Evolutionary conservation across 2,329 filamentous ascomycete genomes (phyloP).

Genomic region (Drechslerella dactyloides): DNA sequence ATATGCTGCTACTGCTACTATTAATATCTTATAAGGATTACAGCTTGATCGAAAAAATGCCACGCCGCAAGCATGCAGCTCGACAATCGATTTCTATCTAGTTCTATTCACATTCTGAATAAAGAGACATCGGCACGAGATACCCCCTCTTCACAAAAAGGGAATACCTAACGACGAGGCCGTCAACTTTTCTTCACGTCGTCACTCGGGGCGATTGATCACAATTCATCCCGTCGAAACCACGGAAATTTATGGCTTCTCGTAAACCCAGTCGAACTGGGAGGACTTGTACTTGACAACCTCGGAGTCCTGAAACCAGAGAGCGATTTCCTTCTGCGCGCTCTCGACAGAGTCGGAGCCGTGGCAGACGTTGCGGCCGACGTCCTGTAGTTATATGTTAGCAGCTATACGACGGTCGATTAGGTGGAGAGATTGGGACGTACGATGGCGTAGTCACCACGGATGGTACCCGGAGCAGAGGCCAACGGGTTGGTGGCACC

Average conservation of each 20-base stretch:
- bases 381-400: constrained; percentile 61
- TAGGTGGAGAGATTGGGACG: constrained; percentile 51
- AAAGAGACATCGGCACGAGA: not conserved
- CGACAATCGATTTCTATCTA: constrained; percentile 5
- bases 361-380: constrained; percentile 99
- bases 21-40: no score
- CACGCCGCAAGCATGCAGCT: not conserved
- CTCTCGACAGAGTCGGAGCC: constrained; percentile 98
- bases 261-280: constrained; percentile 94
- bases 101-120: not conserved
- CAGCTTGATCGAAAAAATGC: not conserved
- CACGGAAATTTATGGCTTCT: constrained; percentile 66
- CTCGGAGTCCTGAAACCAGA: constrained; percentile 90
- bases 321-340: constrained; percentile 98
- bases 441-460: constrained; percentile 85
- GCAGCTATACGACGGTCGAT: constrained; percentile 2
- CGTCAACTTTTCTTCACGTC: not conserved
- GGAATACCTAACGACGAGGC: not conserved
- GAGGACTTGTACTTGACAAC: constrained; percentile 82
- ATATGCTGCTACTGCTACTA: no score
- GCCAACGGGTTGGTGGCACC: constrained; percentile 98
- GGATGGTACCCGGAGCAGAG: constrained; percentile 96
- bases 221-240: constrained; percentile 42
- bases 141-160: not conserved
- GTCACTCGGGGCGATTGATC: constrained; percentile 53